phyloP scores from a whole-genome alignment of 495 filamentous ascomycete genomes.

The Xylaria cubensis region DNA sequence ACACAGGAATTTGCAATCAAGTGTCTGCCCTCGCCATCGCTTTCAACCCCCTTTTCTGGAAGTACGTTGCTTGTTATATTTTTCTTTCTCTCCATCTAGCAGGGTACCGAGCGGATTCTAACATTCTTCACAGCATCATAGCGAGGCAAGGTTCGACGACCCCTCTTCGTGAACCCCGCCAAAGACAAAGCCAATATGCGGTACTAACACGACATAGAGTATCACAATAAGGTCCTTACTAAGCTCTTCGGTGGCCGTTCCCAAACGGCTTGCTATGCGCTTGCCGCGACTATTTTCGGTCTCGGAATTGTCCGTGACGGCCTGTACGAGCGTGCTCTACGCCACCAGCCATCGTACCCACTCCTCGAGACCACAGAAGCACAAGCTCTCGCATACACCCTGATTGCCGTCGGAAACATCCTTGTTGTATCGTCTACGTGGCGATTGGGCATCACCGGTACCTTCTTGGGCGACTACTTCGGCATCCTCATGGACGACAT shows the following conservation, averaged over 20 bases:
- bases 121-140: conserved; percentile 56
- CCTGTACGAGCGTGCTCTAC: conserved; percentile 74
- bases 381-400: conserved; percentile 65
- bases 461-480: conserved; percentile 97
- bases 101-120: conserved; percentile 31
- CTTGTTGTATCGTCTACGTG: conserved; percentile 89
- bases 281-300: conserved; percentile 87
- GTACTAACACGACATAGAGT: conserved; percentile 63
- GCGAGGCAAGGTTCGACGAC: conserved; percentile 67
- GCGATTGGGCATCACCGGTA: conserved; percentile 93
- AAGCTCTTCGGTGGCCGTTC: conserved; percentile 82
- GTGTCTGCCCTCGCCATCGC: conserved; percentile 71
- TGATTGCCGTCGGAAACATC: conserved; percentile 78
- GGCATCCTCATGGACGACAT: conserved; percentile 96
- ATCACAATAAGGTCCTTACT: conserved; percentile 87
- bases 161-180: conserved; percentile 11
- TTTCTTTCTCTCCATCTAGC: conserved; percentile 1
- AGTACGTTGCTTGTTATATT: conserved; percentile 57
- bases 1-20: conserved; percentile 40
- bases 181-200: neutral
- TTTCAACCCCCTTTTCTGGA: conserved; percentile 84
- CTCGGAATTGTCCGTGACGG: conserved; percentile 87
- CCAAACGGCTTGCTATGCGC: conserved; percentile 84
- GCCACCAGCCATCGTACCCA: conserved; percentile 77
- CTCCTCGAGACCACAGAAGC: conserved; percentile 59